A percentile compares a stretch with the other conserved stretches of the same genome.
Evolutionary conservation across 164 flowering plant genomes (phyloP).

Genomic region (Piper betle): DNA sequence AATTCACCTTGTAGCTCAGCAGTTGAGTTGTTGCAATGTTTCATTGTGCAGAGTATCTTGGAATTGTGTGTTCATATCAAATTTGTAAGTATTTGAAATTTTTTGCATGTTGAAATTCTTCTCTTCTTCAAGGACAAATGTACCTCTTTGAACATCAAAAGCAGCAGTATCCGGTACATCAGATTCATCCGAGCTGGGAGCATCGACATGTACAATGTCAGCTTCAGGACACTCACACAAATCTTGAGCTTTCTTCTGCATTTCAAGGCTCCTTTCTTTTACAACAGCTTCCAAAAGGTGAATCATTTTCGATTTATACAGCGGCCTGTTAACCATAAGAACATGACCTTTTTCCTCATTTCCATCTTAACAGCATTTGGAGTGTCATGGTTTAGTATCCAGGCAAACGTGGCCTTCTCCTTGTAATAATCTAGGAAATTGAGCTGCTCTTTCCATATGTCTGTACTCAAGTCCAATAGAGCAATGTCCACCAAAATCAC

Average conservation of each 20-base stretch:
- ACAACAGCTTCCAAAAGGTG: conserved; percentile 67
- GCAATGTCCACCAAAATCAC: conserved; percentile 46
- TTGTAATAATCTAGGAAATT: too few relatives aligned
- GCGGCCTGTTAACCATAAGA: conserved; percentile 68
- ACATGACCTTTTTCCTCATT: conserved; percentile 62
- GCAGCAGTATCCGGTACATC: conserved; percentile 35
- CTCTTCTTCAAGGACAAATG: too few relatives aligned
- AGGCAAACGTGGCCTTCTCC: too few relatives aligned
- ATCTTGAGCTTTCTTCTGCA: conserved; percentile 23
- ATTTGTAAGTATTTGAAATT: too few relatives aligned
- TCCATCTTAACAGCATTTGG: conserved; percentile 59
- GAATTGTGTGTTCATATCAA: too few relatives aligned
- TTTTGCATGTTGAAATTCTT: too few relatives aligned
- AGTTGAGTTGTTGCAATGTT: too few relatives aligned
- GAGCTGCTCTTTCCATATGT: too few relatives aligned
- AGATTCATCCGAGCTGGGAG: conserved; percentile 52
- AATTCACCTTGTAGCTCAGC: too few relatives aligned
- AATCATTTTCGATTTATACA: conserved; percentile 74
- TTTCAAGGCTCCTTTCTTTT: conserved; percentile 33
- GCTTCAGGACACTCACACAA: conserved; percentile 59
- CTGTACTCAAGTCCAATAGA: conserved; percentile 5
- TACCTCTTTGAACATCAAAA: conserved; percentile 22
- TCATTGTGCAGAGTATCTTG: too few relatives aligned
- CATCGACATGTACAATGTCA: too few relatives aligned
- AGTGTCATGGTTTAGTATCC: conserved; percentile 67